phyloP scores from a whole-genome alignment of 2,329 filamentous ascomycete genomes.

The Biscogniauxia sp. region DNA sequence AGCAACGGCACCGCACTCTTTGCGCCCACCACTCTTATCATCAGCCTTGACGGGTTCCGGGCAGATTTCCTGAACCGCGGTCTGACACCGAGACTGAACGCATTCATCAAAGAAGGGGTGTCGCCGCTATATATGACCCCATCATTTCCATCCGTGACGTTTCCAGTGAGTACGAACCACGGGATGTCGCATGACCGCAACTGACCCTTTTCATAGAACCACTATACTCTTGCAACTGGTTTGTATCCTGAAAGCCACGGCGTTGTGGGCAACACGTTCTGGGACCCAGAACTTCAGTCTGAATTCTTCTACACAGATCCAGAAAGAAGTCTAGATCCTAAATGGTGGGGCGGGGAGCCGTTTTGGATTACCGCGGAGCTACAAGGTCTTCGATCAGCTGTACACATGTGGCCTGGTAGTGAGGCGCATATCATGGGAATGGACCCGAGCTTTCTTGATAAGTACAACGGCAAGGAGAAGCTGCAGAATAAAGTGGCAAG shows the following conservation, averaged over 20 bases:
- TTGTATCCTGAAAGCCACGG: conserved; percentile 92
- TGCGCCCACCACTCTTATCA: conserved; percentile 85
- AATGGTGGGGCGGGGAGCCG: conserved; percentile 95
- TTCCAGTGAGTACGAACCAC: conserved; percentile 53
- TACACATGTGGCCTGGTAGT: conserved; percentile 99
- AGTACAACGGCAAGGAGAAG: conserved; percentile 74
- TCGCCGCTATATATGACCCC: conserved; percentile 91
- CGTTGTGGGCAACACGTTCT: conserved; percentile 91
- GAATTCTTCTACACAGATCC: conserved; percentile 89
- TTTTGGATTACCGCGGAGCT: conserved; percentile 91
- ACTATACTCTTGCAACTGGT: conserved; percentile 90
- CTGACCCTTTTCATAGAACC: conserved; percentile 51
- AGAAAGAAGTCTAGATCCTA: conserved; percentile 69
- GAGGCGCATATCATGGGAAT: conserved; percentile 79
- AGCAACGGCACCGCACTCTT: conserved; percentile 89
- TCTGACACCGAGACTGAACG: conserved; percentile 77
- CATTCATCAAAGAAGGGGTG: conserved; percentile 77
- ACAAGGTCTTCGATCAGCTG: conserved; percentile 72
- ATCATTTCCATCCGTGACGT: conserved; percentile 94
- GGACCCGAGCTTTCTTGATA: conserved; percentile 79
- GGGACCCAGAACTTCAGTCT: conserved; percentile 72
- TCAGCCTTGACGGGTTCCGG: conserved; percentile 93
- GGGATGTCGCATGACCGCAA: neutral
- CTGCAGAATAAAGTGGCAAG: conserved; percentile 74
- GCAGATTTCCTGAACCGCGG: conserved; percentile 86